These are phyloP conservation scores for Hanseniaspora gamundiae DNA, from an alignment of 1,139 yeast species.

Conservation along the genomic window DNA sequence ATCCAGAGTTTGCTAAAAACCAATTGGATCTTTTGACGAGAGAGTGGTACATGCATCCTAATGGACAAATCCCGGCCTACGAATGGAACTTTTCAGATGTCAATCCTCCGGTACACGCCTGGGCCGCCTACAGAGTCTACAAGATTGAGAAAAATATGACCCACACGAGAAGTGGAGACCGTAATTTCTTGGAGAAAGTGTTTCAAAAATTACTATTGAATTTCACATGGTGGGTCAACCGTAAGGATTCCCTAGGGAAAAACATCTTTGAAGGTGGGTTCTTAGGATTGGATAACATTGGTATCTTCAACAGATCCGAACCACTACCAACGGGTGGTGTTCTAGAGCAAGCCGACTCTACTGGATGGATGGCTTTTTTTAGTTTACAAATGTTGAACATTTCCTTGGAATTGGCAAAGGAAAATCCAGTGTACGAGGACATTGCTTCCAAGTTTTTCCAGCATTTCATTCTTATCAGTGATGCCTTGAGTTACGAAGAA, in stretches of 20 bases:
- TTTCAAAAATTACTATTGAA: constrained; percentile 83
- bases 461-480: constrained; percentile 85
- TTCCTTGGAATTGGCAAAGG: constrained; percentile 80
- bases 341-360: constrained; percentile 90
- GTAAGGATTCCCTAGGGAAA: constrained; percentile 81
- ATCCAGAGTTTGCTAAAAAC: constrained; percentile 85
- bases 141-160: constrained; percentile 83
- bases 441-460: constrained; percentile 93
- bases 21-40: constrained; percentile 80
- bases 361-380: constrained; percentile 98
- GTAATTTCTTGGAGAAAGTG: constrained; percentile 77
- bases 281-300: constrained; percentile 87
- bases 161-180: constrained; percentile 53
- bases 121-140: constrained; percentile 88
- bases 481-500: constrained; percentile 63
- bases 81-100: constrained; percentile 97
- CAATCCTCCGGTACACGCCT: constrained; percentile 95
- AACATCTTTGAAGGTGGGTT: constrained; percentile 94
- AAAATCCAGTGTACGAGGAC: constrained; percentile 81
- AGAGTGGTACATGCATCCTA: constrained; percentile 98
- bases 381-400: constrained; percentile 86
- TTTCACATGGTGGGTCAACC: constrained; percentile 97
- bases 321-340: constrained; percentile 90
- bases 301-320: constrained; percentile 87
- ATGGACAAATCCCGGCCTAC: constrained; percentile 96